phyloP scores from a whole-genome alignment of 148 eudicot species.

The Fagopyrum homotropicum region DNA sequence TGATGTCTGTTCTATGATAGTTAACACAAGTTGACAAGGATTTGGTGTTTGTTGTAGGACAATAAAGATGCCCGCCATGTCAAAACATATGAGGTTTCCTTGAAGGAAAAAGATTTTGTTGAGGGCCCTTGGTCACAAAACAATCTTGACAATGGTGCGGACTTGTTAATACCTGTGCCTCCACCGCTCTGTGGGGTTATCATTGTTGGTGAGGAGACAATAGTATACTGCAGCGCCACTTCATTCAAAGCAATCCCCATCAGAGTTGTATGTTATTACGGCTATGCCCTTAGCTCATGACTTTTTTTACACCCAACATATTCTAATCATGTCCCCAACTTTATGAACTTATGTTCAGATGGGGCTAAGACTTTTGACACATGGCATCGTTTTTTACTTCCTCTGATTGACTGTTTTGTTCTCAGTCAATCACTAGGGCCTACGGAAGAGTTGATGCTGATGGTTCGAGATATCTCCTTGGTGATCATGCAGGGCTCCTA shows the following conservation, averaged over 20 bases:
- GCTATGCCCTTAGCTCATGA: background rate
- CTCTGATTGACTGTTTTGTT: background rate
- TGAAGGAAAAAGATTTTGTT: constrained; percentile 84
- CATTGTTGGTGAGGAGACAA: constrained; percentile 93
- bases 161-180: constrained; percentile 89
- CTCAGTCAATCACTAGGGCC: constrained; percentile 85
- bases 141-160: constrained; percentile 91
- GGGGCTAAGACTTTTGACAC: background rate
- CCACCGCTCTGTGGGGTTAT: constrained; percentile 95
- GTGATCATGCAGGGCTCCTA: constrained; percentile 92
- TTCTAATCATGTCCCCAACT: background rate
- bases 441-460: constrained; percentile 98
- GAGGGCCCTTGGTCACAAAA: constrained; percentile 90
- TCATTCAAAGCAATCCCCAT: constrained; percentile 94
- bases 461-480: constrained; percentile 93
- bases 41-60: constrained; percentile 47
- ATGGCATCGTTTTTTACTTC: background rate
- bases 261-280: constrained; percentile 57
- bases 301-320: background rate
- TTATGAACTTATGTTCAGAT: background rate
- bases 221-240: constrained; percentile 91
- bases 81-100: constrained; percentile 84
- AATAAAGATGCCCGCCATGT: constrained; percentile 97
- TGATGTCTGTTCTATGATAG: background rate
- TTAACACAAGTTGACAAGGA: background rate